These are phyloP conservation scores for Colletotrichum ledebouriae DNA, from an alignment of 2,329 filamentous ascomycete genomes.

Conservation along the genomic window DNA sequence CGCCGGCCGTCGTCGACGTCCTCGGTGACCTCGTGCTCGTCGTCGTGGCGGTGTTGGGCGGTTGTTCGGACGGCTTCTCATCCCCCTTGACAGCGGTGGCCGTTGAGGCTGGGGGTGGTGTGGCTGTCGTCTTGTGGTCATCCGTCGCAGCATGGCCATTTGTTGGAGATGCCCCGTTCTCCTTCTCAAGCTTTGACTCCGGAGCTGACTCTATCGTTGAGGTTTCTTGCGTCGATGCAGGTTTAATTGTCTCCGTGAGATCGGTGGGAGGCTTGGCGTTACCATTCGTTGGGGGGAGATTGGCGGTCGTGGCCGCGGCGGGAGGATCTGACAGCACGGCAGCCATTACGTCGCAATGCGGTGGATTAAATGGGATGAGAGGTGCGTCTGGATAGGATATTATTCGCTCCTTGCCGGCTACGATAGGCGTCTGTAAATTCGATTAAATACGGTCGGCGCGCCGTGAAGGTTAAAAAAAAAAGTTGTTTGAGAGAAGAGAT, in stretches of 20 bases:
- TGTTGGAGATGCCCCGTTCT: background rate
- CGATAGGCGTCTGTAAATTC: background rate
- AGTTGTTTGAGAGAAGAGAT: slow-evolving; percentile 22
- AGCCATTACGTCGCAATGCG: slow-evolving; percentile 39
- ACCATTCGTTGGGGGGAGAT: slow-evolving; percentile 12
- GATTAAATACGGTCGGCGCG: slow-evolving; percentile 8
- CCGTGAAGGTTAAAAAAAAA: slow-evolving; percentile 2
- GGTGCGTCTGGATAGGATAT: slow-evolving; percentile 3
- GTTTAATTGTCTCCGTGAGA: slow-evolving; percentile 17
- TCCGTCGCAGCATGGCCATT: slow-evolving; percentile 28
- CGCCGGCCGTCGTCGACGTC: slow-evolving; percentile 26
- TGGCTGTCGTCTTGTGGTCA: slow-evolving; percentile 1
- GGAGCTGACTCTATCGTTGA: slow-evolving; percentile 4
- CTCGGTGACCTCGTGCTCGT: slow-evolving; percentile 29
- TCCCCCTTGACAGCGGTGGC: slow-evolving; percentile 9
- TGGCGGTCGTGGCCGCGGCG: slow-evolving; percentile 21
- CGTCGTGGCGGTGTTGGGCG: slow-evolving; percentile 16
- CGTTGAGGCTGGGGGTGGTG: slow-evolving; percentile 13
- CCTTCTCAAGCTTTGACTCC: background rate
- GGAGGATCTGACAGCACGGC: slow-evolving; percentile 34
- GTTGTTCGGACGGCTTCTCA: background rate
- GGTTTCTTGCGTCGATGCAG: background rate
- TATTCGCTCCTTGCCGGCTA: background rate
- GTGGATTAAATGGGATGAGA: slow-evolving; percentile 23
- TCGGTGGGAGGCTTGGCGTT: slow-evolving; percentile 30